Conservation (phyloP, 345 rosid genomes). For the Barbarea vulgaris region DNA sequence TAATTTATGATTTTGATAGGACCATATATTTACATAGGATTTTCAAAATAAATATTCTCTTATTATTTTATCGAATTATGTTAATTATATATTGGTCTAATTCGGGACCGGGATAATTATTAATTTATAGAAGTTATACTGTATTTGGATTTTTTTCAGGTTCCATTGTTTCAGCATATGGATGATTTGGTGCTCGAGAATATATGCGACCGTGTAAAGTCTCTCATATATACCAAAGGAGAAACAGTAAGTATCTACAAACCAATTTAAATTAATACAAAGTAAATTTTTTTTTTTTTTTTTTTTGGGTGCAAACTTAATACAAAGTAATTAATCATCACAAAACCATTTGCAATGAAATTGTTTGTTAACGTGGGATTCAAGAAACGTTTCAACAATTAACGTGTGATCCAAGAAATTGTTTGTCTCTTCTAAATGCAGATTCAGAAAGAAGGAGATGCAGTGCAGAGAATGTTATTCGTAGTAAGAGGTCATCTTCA, state of each 20-base stretch:
- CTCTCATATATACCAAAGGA: slow-evolving; percentile 92
- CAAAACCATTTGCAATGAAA: too few relatives aligned
- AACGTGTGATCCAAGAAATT: not conserved
- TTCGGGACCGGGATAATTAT: too few relatives aligned
- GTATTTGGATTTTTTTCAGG: slow-evolving; percentile 50
- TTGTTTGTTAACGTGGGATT: not conserved
- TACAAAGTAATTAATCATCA: too few relatives aligned
- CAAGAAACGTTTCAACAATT: not conserved
- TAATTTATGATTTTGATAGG: too few relatives aligned
- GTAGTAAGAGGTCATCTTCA: slow-evolving; percentile 98
- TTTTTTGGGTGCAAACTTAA: too few relatives aligned
- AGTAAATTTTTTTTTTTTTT: too few relatives aligned
- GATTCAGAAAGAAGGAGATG: slow-evolving; percentile 95
- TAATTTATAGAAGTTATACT: too few relatives aligned
- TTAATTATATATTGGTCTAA: too few relatives aligned
- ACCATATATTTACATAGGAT: too few relatives aligned
- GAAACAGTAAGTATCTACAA: slow-evolving; percentile 66
- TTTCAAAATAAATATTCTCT: too few relatives aligned
- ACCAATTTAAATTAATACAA: not conserved
- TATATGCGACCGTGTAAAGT: slow-evolving; percentile 90
- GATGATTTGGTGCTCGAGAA: slow-evolving; percentile 92
- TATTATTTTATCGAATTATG: too few relatives aligned
- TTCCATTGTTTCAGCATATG: slow-evolving; percentile 93
- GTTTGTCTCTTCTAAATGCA: too few relatives aligned
- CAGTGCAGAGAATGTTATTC: slow-evolving; percentile 89